Base-by-base conservation (phyloP, 805 yeast genomes). In the Candida mattraensis region DNA sequence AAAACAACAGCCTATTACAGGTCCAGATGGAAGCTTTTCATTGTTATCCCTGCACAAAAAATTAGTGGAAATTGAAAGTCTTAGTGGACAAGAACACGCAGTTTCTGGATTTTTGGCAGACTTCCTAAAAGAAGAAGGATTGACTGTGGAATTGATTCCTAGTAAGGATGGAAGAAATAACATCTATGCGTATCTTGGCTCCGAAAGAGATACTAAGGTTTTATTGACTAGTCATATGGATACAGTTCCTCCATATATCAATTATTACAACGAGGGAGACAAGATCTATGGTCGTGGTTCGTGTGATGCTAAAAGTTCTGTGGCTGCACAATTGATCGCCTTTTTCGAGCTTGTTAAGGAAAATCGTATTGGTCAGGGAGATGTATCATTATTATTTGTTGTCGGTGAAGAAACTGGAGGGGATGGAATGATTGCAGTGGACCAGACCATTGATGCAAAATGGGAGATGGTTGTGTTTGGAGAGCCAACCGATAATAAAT, bases 391-490 rank as follows among this genome's bases (percentile, higher is more conserved):
- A 7, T 58, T 82, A 30, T 80, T 64, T 51, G 88, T 80, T 5
- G 82, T 80, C n/a, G 83, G 81, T 3, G 89, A 82, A 54, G 89
- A 82, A 51, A 62, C 66, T n/a, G 72, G 71, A 24, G 88, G 87
- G 15, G 56, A 58, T 16, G 89, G 89, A 10, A 81, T 81, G 85
- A 48, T 32, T 18, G 38, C 51, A 11, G 81, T 75, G 3, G 56
- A 66, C 45, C 51, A 55, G 3, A 40, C 56, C 3, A 54, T 74
- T 18, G 63, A 67, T 14, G 67, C 66, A 7, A 51, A 57, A 7
- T 81, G 85, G 85, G 74, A 74, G 8, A 47, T 74, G 7, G 87
- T 72, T 11, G 68, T 83, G 19, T 82, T 81, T 59, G 88, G 88
- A 9, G 89, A 82, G 54, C 89, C 89, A 8, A 82, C 89, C 0